Evolutionary conservation across 306 rosid species (phyloP), one percentile per base, ranked within the genome.

Genomic region (Dryas alaskensis): DNA sequence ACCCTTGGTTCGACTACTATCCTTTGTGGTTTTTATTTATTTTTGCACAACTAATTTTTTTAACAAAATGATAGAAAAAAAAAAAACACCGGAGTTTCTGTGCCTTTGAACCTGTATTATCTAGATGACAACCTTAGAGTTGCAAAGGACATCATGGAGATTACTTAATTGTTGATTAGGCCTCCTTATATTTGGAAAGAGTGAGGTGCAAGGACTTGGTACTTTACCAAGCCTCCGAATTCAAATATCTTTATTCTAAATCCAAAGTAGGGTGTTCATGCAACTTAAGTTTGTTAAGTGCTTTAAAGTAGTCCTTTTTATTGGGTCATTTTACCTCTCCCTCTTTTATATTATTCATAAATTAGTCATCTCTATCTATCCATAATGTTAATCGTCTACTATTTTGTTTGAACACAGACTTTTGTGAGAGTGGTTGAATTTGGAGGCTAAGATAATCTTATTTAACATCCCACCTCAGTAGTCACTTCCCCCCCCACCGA

Each of bases 111-210:
- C 78, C 86, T 4, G 85, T 88, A 25, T 92, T 80, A 31, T 83
- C 86, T 82, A 0, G 93, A 88, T 37, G 85, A 87, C 10, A 85
- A 84, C 73, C 83, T 84, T 76, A 83, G 90, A 70, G 88, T 92
- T 69, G 93, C 49, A 73, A 84, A 86, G 80, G 93, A 91, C 74
- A 84, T 51, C 75, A 90, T 76, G 90, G 82, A 46, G 90, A 85
- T 68, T 90, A 81, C 81, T 72, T 85, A 75, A 79, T 89, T 73
- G 92, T 84, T 60, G 89, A 86, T 54, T 81, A 81, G 16, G 87
- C 3, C 89, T 53, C 74, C 88, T 50, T 87, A 76, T 76, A 42
- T 45, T 60, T 89, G 95, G 95, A 86, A 78, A 62, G 89, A 86
- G 81, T 87, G 79, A 82, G 60, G 43, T 53, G 47, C 11, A 3